phyloP scores from a whole-genome alignment of 768 basidiomycete species.

The Pulveroboletus sp. region DNA sequence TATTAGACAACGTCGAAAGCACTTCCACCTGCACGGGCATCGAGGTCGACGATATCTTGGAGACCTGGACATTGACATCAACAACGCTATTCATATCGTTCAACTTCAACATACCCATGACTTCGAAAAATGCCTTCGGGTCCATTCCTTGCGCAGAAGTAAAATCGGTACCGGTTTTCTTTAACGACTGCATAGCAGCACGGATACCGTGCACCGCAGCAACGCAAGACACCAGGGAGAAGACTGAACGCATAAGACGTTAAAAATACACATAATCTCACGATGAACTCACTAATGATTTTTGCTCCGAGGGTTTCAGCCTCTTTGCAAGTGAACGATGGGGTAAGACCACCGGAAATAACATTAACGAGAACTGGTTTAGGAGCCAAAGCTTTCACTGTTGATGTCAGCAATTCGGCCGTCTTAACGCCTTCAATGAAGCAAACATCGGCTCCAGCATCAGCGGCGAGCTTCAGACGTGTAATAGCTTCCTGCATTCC shows the following conservation, averaged over 20 bases:
- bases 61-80: slow-evolving; percentile 37
- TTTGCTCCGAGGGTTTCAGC: slow-evolving; percentile 70
- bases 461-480: slow-evolving; percentile 65
- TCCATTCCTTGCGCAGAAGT: slow-evolving; percentile 61
- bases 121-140: slow-evolving; percentile 72
- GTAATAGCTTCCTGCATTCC: slow-evolving; percentile 74
- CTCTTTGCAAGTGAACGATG: slow-evolving; percentile 65
- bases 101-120: slow-evolving; percentile 51
- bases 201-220: slow-evolving; percentile 76
- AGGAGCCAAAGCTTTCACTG: slow-evolving; percentile 64
- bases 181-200: slow-evolving; percentile 69
- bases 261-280: background rate
- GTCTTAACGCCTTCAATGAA: slow-evolving; percentile 79
- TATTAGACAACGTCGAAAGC: slow-evolving; percentile 51
- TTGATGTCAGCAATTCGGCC: slow-evolving; percentile 56
- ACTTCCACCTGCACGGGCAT: slow-evolving; percentile 54
- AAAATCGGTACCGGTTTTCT: slow-evolving; percentile 77
- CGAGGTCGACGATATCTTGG: slow-evolving; percentile 49
- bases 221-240: slow-evolving; percentile 72
- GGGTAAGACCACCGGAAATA: slow-evolving; percentile 73
- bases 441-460: slow-evolving; percentile 74
- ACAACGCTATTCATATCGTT: background rate
- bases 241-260: slow-evolving; percentile 42
- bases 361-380: slow-evolving; percentile 80
- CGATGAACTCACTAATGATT: slow-evolving; percentile 60